Evolutionary conservation across 768 basidiomycete species (phyloP).

Genomic region (Termitomyces sp.): DNA sequence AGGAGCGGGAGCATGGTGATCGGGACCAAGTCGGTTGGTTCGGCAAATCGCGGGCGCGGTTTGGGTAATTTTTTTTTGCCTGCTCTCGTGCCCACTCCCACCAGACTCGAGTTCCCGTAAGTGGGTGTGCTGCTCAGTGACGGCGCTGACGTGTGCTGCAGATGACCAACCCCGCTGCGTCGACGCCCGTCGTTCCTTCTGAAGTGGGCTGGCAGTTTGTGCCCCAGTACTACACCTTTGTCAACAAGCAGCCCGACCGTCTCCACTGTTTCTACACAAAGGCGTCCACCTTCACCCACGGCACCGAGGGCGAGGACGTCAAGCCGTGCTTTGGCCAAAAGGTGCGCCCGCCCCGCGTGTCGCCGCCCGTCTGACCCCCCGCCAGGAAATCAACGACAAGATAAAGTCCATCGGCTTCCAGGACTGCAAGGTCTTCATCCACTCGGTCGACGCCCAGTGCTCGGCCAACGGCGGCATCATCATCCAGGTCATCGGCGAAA

Average conservation of each 20-base stretch:
- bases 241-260: constrained; percentile 95
- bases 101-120: too few species aligned
- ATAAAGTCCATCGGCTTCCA: constrained; percentile 92
- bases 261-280: constrained; percentile 99
- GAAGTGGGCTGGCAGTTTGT: constrained; percentile 99
- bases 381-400: constrained; percentile 98
- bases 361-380: too few species aligned
- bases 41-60: constrained; percentile 8
- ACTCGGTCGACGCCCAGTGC: constrained; percentile 96
- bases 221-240: constrained; percentile 98
- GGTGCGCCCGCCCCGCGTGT: too few species aligned
- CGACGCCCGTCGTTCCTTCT: constrained; percentile 66
- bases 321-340: constrained; percentile 88
- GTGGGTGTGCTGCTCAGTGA: too few species aligned
- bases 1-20: constrained; percentile 38
- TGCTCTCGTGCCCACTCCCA: too few species aligned
- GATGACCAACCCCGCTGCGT: constrained; percentile 39
- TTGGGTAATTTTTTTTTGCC: constrained; percentile 23
- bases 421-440: constrained; percentile 98
- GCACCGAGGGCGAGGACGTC: constrained; percentile 93
- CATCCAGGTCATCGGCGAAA: constrained; percentile 99
- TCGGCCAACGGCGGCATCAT: constrained; percentile 94
- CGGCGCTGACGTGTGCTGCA: too few species aligned
- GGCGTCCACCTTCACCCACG: constrained; percentile 94
- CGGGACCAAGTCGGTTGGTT: constrained; percentile 19